Evolutionary conservation across 192 early-diverging fungal species (phyloP), one percentile per base, ranked within the genome.

Genomic region (Allomyces macrogynus): DNA sequence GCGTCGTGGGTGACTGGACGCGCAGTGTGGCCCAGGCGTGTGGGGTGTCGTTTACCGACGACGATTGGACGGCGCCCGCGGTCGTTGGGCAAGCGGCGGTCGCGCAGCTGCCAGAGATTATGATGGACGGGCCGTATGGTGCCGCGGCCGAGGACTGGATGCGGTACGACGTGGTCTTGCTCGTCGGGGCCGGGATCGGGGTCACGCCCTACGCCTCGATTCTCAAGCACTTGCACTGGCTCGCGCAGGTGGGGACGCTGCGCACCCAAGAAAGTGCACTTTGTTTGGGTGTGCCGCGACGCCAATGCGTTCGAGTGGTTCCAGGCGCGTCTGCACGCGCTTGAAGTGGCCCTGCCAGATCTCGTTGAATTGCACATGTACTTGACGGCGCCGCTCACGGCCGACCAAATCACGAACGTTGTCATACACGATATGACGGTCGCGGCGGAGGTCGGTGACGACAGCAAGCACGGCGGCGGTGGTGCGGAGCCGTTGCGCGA

Each of bases 171-270:
- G 84, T 80, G 1, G 78, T 82, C 18, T 76, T 90, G 67, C 74
- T 90, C 61, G 84, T 90, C 66, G 87, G 88, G 44, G 87, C 87
- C 26, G 88, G 88, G 60, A 90, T 90, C 63, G 88, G 88, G 61
- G 87, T 89, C 64, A 90, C 88, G 24, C 88, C 88, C 14, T 90
- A 89, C 68, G 88, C 87, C 3, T 85, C 84, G 42, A 86, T 90
- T 71, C 75, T 90, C 67, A 89, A 89, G 67, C 79, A 73, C 66
- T 23, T 65, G 66, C 43, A 73, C 67, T 11, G 70, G 66, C 23
- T 61, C 60, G 20, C n/a, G 18, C 26, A 57, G 64, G 23, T 5
- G 4, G 72, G 77, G 68, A 74, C 78, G 4, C 74, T 92, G 44
- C 81, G 81, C 68, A 92, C 68, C 76, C 1, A 40, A 69, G 66